A percentile compares a stretch with the other conserved stretches of the same genome.
Conservation (phyloP, 1,284 basidiomycete genomes). For the Gomphus bonarii region DNA sequence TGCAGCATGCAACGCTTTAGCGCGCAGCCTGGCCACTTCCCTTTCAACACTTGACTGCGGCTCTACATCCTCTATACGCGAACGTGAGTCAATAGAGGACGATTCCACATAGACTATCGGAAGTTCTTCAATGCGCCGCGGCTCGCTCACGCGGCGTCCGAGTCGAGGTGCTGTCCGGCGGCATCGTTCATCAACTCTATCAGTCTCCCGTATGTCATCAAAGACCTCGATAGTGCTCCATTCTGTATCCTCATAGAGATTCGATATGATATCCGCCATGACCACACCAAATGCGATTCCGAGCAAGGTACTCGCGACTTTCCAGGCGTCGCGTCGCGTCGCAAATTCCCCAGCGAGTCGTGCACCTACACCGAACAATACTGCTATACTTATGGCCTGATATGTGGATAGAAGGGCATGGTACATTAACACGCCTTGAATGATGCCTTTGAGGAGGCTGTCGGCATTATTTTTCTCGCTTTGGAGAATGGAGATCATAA, state of each 20-base stretch:
- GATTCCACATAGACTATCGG: constrained; percentile 5
- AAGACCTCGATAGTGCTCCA: constrained; percentile 17
- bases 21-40: constrained; percentile 58
- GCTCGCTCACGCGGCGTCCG: constrained; percentile 4
- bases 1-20: constrained; percentile 67
- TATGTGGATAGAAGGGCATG: constrained; percentile 43
- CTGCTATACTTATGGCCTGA: constrained; percentile 40
- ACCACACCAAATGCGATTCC: constrained; percentile 55
- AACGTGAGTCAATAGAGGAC: constrained; percentile 9
- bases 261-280: constrained; percentile 54
- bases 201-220: constrained; percentile 3
- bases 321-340: constrained; percentile 37
- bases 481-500: constrained; percentile 6
- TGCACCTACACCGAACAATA: constrained; percentile 43
- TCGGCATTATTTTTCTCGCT: constrained; percentile 24
- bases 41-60: constrained; percentile 36
- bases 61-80: constrained; percentile 7
- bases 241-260: constrained; percentile 40
- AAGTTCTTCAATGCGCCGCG: constrained; percentile 9
- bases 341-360: constrained; percentile 55
- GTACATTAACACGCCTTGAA: constrained; percentile 66
- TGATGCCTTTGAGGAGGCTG: constrained; percentile 54
- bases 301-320: constrained; percentile 45
- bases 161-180: background rate
- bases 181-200: background rate